These are phyloP conservation scores for Sphaceloma murrayae DNA, from an alignment of 2,329 filamentous ascomycete genomes.

Conservation along the genomic window DNA sequence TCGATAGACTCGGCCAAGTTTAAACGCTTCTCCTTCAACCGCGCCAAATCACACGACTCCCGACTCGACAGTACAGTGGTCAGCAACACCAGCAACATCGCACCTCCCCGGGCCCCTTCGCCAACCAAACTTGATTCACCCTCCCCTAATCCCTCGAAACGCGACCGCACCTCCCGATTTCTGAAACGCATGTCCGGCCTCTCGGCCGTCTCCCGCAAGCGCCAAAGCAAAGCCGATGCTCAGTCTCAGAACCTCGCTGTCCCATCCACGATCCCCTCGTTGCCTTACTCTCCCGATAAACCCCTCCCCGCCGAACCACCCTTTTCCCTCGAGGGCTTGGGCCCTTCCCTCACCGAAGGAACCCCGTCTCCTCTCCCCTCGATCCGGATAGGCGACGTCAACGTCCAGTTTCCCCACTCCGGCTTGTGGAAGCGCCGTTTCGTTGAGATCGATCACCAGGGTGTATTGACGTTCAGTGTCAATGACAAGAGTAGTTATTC, in stretches of 20 bases:
- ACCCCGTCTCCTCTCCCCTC: slow-evolving; percentile 34
- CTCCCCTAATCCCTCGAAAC: slow-evolving; percentile 30
- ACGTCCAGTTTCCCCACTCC: slow-evolving; percentile 94
- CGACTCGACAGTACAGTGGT: background rate
- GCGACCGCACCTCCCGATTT: slow-evolving; percentile 50
- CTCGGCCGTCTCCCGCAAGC: slow-evolving; percentile 38
- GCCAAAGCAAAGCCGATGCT: slow-evolving; percentile 20
- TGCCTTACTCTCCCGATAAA: slow-evolving; percentile 3
- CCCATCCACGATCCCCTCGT: slow-evolving; percentile 1
- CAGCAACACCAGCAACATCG: slow-evolving; percentile 1
- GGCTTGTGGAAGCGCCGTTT: slow-evolving; percentile 88
- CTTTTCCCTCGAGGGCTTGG: slow-evolving; percentile 3
- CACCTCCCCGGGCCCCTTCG: slow-evolving; percentile 22
- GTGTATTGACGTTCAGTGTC: slow-evolving; percentile 63
- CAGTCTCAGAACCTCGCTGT: background rate
- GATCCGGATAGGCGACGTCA: slow-evolving; percentile 76
- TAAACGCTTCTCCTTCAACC: slow-evolving; percentile 14
- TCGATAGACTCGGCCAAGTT: slow-evolving; percentile 18
- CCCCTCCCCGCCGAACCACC: background rate
- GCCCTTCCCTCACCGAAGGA: slow-evolving; percentile 6
- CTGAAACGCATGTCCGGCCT: slow-evolving; percentile 51
- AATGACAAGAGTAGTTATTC: slow-evolving; percentile 10
- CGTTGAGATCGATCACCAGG: slow-evolving; percentile 73
- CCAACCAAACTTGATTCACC: slow-evolving; percentile 21
- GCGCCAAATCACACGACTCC: slow-evolving; percentile 14